Conservation (phyloP, 1,139 yeast species). For the Geotrichum europaeum region DNA sequence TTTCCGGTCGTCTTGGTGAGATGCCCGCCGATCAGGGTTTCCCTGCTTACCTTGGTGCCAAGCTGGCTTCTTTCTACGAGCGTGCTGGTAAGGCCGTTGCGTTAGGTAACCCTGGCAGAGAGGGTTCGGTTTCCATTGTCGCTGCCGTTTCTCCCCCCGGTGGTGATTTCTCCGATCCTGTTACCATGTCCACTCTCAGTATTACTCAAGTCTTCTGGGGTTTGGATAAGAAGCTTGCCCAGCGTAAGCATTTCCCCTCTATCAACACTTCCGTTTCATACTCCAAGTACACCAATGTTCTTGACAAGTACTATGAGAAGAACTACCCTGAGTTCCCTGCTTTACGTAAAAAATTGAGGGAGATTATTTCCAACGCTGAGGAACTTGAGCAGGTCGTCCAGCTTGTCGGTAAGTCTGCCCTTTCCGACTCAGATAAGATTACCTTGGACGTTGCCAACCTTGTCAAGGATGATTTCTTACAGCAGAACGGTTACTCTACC, state of each 20-base stretch:
- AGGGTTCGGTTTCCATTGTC: conserved; percentile 96
- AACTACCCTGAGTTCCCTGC: conserved; percentile 88
- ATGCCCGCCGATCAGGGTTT: conserved; percentile 99
- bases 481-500: conserved; percentile 97
- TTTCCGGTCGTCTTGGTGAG: conserved; percentile 99
- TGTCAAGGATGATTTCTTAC: conserved; percentile 95
- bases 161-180: conserved; percentile 99
- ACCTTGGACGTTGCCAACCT: conserved; percentile 87
- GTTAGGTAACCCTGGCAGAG: conserved; percentile 91
- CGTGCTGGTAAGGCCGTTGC: conserved; percentile 98
- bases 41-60: conserved; percentile 99
- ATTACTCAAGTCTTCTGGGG: conserved; percentile 99
- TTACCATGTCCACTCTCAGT: conserved; percentile 95
- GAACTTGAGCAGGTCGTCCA: conserved; percentile 98
- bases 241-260: conserved; percentile 99
- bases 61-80: conserved; percentile 96
- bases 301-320: conserved; percentile 76
- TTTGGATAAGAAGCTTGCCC: conserved; percentile 96
- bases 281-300: conserved; percentile 87
- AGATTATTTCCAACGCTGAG: conserved; percentile 92
- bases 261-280: conserved; percentile 93
- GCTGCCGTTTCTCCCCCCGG: conserved; percentile 99
- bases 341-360: conserved; percentile 86
- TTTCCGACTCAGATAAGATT: conserved; percentile 93
- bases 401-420: conserved; percentile 96